These are phyloP conservation scores for Arachis stenosperma DNA, from an alignment of 306 rosid species.

Conservation along the genomic window DNA sequence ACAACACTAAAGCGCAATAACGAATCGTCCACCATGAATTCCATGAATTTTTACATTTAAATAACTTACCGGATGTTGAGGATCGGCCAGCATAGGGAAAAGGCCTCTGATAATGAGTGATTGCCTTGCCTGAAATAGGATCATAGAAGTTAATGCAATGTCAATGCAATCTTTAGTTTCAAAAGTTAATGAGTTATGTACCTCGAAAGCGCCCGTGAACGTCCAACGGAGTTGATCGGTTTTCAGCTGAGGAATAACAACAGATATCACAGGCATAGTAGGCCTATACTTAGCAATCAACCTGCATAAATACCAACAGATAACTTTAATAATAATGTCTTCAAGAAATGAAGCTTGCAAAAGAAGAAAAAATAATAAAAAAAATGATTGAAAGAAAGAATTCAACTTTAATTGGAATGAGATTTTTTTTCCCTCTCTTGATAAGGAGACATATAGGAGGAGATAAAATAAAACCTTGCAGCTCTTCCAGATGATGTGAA, in stretches of 20 bases:
- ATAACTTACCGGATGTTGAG: constrained; percentile 86
- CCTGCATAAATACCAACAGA: constrained; percentile 42
- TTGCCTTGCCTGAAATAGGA: constrained; percentile 80
- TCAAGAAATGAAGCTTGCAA: constrained; percentile 15
- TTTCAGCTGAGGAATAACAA: constrained; percentile 79
- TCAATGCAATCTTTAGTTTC: constrained; percentile 26
- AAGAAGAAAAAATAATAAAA: constrained; percentile 15
- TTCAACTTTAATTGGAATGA: neutral
- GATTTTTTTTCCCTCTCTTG: neutral
- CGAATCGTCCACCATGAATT: neutral
- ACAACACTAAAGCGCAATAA: constrained; percentile 6
- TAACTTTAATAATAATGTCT: neutral
- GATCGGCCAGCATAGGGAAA: constrained; percentile 97
- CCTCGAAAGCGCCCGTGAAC: constrained; percentile 94
- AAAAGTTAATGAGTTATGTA: constrained; percentile 34
- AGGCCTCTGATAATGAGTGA: constrained; percentile 94
- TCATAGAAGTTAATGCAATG: constrained; percentile 24
- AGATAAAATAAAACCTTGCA: constrained; percentile 65
- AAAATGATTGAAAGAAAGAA: constrained; percentile 15
- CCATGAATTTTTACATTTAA: neutral
- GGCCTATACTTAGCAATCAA: constrained; percentile 93
- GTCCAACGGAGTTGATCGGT: constrained; percentile 88
- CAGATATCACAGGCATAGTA: constrained; percentile 89
- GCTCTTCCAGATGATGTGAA: constrained; percentile 99
- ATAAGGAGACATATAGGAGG: constrained; percentile 4